A percentile compares a stretch with the other conserved stretches of the same genome.
Evolutionary conservation across 73 alveolate genomes (phyloP).

Genomic region (Tetrahymena elliotti): DNA sequence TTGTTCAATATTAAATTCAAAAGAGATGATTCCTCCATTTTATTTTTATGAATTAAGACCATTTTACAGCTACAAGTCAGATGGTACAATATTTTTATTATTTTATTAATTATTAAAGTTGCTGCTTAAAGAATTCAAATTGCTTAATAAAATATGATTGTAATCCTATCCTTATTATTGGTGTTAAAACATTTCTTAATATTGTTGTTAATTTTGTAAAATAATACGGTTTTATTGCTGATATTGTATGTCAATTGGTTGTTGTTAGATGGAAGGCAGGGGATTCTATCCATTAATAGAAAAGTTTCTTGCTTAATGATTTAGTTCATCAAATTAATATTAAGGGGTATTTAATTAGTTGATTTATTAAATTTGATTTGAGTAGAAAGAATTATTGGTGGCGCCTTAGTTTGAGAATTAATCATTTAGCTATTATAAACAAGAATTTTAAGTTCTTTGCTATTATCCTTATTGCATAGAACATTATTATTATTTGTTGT

Average conservation of each 20-base stretch:
- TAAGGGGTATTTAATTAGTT: neutral
- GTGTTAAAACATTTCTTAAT: neutral
- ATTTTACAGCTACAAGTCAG: neutral
- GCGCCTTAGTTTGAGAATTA: neutral
- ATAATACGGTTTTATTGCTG: no score
- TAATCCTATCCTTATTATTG: neutral
- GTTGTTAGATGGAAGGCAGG: neutral
- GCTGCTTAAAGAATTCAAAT: no score
- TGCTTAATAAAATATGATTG: no score
- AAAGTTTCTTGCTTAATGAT: neutral
- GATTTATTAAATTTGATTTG: neutral
- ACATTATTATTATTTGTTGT: no score
- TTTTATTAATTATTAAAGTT: no score
- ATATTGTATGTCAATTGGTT: neutral
- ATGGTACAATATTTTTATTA: no score
- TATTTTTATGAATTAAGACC: neutral
- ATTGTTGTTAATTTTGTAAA: neutral
- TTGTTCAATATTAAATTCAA: neutral
- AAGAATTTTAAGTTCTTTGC: neutral
- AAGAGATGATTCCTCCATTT: neutral
- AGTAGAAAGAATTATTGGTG: neutral
- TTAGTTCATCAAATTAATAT: neutral
- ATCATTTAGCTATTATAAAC: neutral
- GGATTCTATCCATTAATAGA: neutral
- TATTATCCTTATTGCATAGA: neutral